Evolutionary conservation across 2,329 filamentous ascomycete species (phyloP).

Genomic region (Neobulgaria alba): DNA sequence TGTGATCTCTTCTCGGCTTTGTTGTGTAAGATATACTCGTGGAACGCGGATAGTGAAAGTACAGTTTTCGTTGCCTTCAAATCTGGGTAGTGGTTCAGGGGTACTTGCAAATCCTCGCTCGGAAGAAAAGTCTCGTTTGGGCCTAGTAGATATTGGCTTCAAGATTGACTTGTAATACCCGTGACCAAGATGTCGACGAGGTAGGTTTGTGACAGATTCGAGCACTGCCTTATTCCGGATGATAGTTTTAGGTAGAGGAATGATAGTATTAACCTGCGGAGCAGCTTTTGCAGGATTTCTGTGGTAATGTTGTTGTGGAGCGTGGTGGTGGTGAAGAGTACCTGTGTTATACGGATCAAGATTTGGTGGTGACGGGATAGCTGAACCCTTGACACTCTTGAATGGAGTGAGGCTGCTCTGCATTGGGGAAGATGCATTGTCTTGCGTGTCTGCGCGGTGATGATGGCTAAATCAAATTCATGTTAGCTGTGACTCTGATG

Average conservation of each 20-base stretch:
- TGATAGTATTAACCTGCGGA: constrained; percentile 31
- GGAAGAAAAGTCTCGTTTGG: constrained; percentile 35
- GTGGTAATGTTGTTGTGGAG: constrained; percentile 33
- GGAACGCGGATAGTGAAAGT: constrained; percentile 84
- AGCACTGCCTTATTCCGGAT: constrained; percentile 64
- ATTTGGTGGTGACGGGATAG: constrained; percentile 36
- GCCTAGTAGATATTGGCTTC: constrained; percentile 37
- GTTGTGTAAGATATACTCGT: constrained; percentile 61
- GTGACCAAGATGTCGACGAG: constrained; percentile 75
- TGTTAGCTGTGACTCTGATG: constrained; percentile 12
- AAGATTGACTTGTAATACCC: constrained; percentile 70
- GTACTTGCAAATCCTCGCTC: constrained; percentile 23
- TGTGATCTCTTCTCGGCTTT: constrained; percentile 75
- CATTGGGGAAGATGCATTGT: constrained; percentile 37
- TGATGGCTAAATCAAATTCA: constrained; percentile 39
- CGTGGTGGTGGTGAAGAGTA: constrained; percentile 25
- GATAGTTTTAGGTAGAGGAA: constrained; percentile 55
- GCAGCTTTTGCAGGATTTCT: constrained; percentile 19
- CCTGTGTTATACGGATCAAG: constrained; percentile 7
- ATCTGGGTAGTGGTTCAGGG: constrained; percentile 51
- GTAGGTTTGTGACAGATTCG: constrained; percentile 59
- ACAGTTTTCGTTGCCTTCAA: constrained; percentile 68
- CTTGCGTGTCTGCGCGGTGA: constrained; percentile 46
- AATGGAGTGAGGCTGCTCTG: constrained; percentile 36
- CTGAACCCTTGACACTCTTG: constrained; percentile 41